Percentiles rank a stretch among this genome's conserved stretches.
Evolutionary conservation across 805 yeast species (phyloP).

Genomic region (Metschnikowia cerradonensis): DNA sequence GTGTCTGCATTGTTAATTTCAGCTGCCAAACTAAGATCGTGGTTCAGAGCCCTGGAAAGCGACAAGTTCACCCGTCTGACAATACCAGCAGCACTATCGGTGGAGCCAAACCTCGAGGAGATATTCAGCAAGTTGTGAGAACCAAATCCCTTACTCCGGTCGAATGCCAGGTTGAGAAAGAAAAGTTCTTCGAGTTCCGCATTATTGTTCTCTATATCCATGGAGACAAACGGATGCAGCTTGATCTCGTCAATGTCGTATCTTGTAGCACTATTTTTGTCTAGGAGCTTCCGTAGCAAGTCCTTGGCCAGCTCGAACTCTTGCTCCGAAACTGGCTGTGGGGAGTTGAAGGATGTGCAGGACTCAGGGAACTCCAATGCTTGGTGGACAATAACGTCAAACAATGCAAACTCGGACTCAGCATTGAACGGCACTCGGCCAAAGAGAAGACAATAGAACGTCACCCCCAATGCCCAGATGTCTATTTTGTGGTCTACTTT

Average conservation of each 20-base stretch:
- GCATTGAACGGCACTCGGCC: slow-evolving; percentile 90
- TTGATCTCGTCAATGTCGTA: slow-evolving; percentile 70
- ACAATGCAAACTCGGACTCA: slow-evolving; percentile 78
- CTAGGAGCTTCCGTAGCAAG: slow-evolving; percentile 56
- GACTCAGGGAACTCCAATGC: slow-evolving; percentile 53
- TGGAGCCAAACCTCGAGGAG: neutral
- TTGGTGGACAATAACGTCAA: slow-evolving; percentile 71
- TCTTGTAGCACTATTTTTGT: slow-evolving; percentile 66
- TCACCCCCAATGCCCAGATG: slow-evolving; percentile 97
- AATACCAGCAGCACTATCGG: slow-evolving; percentile 58
- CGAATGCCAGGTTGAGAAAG: slow-evolving; percentile 22
- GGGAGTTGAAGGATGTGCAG: slow-evolving; percentile 33
- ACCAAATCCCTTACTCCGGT: neutral
- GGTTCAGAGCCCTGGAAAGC: slow-evolving; percentile 32
- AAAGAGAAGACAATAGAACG: slow-evolving; percentile 80
- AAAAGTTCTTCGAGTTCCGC: slow-evolving; percentile 34
- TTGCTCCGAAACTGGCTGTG: slow-evolving; percentile 34
- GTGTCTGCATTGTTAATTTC: slow-evolving; percentile 5
- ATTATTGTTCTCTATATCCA: slow-evolving; percentile 37
- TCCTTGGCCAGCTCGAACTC: slow-evolving; percentile 53
- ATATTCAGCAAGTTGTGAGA: neutral
- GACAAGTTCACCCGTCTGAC: slow-evolving; percentile 53
- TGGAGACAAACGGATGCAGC: slow-evolving; percentile 60
- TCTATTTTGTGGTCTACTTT: slow-evolving; percentile 80
- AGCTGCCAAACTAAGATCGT: slow-evolving; percentile 22